A percentile compares a stretch with the other conserved stretches of the same genome.
Evolutionary conservation across 1,284 basidiomycete genomes (phyloP).

Genomic region (Pseudozyma tsukubaensis): DNA sequence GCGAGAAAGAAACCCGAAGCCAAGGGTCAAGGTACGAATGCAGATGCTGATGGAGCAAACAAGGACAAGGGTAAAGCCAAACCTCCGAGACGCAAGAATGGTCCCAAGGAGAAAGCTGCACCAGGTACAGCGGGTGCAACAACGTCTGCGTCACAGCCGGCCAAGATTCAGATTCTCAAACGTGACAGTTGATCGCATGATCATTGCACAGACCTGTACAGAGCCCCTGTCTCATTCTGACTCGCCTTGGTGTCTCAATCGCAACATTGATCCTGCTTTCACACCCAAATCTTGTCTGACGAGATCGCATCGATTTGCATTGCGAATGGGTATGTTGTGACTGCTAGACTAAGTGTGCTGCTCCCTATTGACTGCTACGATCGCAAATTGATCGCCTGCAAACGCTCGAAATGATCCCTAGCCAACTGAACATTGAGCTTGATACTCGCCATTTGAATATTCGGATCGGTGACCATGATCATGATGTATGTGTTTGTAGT

Average conservation of each 20-base stretch:
- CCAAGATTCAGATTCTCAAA: conserved; percentile 36
- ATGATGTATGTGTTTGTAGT: conserved; percentile 94
- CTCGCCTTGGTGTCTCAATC: neutral
- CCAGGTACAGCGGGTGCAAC: neutral
- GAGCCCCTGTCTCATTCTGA: neutral
- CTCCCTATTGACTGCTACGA: conserved; percentile 5
- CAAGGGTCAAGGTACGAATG: neutral
- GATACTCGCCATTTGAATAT: conserved; percentile 84
- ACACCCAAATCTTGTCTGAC: too few species aligned
- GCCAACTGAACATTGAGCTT: conserved; percentile 85
- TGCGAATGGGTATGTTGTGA: neutral
- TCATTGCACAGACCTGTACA: neutral
- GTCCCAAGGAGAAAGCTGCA: conserved; percentile 1
- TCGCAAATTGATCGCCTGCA: conserved; percentile 57
- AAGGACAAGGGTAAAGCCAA: conserved; percentile 9
- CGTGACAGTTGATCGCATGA: conserved; percentile 11
- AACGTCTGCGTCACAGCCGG: neutral
- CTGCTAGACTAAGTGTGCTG: neutral
- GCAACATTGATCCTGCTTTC: too few species aligned
- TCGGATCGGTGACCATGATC: conserved; percentile 85
- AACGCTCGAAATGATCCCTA: conserved; percentile 78
- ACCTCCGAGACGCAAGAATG: conserved; percentile 1
- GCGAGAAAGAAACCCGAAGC: neutral
- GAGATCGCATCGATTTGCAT: neutral
- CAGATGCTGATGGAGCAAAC: neutral